Percentiles rank a stretch among this genome's conserved stretches.
Evolutionary conservation across 306 rosid genomes (phyloP).

Genomic region (Albizia julibrissin): DNA sequence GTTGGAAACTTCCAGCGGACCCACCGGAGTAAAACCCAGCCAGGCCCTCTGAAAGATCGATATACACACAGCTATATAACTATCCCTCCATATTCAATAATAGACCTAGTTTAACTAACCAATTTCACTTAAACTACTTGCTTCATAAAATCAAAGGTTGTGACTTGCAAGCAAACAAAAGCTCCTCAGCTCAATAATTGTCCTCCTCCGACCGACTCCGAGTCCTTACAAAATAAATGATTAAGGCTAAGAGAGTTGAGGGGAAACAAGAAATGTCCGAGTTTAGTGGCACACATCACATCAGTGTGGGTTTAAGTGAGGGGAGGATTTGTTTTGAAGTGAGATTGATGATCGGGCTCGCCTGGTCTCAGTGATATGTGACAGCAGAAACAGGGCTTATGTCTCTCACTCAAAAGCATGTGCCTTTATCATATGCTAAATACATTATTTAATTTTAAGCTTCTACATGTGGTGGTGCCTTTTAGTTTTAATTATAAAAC

Average conservation of each 20-base stretch:
- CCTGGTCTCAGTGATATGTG: background rate
- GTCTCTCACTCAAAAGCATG: slow-evolving; percentile 27
- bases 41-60: background rate
- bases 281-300: background rate
- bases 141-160: background rate
- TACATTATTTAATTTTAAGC: background rate
- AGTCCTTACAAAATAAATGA: background rate
- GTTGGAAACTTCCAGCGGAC: background rate
- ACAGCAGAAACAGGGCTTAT: slow-evolving; percentile 36
- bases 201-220: background rate
- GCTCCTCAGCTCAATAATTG: background rate
- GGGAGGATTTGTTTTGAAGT: background rate
- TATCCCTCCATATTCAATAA: background rate
- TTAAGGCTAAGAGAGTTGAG: background rate
- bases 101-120: background rate
- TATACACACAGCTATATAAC: background rate
- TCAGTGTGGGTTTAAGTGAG: background rate
- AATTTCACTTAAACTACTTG: background rate
- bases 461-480: background rate
- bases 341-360: no score
- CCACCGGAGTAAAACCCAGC: background rate
- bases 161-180: background rate
- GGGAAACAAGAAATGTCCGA: background rate
- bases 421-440: background rate
- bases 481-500: background rate